Evolutionary conservation across 2,329 filamentous ascomycete species (phyloP), one percentile per base, ranked within the genome.

Genomic region (Monosporascus cannonballus): DNA sequence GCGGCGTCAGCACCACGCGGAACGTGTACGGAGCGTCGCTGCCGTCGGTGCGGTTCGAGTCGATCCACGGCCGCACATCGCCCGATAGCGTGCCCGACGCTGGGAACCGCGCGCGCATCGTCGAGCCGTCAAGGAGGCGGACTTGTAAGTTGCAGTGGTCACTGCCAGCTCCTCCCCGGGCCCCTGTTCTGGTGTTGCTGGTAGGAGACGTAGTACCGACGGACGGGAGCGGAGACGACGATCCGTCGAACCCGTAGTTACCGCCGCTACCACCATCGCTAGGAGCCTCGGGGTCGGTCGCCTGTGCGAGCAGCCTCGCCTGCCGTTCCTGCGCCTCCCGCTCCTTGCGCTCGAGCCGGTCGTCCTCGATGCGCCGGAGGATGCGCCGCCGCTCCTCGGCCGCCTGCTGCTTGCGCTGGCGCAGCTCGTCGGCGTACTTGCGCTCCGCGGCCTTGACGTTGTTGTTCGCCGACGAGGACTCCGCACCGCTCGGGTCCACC

Each of bases 111-210:
- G 78, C 80, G 41, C 90, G 84, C 18, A 96, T 80, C 2, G 85
- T 91, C 11, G 85, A 86, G 9, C 93, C 93, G 64, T 96, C 90
- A 52, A 95, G 88, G 0, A 96, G 76, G 7, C 92, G 83, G 18
- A 96, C 81, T 62, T 94, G 90, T 1, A 96, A 73, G 18, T 86
- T 80, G 57, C 82, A 84, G 56, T 67, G 57, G 55, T 64, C 48
- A 9, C 11, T 34, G 11, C 9, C 9, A 3, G 3, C 30, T 14
- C 9, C 11, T 34, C 30, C 30, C 11, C 30, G 9, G 4, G 9
- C 11, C 9, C 30, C 11, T 34, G 56, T 61, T 56, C 24, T 58
- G 48, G 44, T 58, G 51, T 34, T 53, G 46, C 47, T 51, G 30
- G 25, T n/a, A 49, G n/a, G 7, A 39, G 20, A 44, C 22, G n/a